Base-by-base conservation (phyloP, 108 stramenopile genomes). In the Skeletonema grethae region DNA sequence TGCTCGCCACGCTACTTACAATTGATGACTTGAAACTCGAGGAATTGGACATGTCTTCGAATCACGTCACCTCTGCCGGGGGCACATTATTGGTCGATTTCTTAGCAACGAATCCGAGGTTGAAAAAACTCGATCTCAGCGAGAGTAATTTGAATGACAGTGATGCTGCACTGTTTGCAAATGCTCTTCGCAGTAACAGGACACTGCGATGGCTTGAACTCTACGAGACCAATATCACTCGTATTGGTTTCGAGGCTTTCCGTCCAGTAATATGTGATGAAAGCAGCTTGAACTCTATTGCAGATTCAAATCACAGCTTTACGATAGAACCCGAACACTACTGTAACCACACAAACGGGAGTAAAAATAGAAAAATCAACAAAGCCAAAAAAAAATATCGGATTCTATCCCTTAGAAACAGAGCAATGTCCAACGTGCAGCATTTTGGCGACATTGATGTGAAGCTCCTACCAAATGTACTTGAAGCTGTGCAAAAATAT, bases 371-470 rank as follows among this genome's bases (percentile, higher is more conserved):
- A 28, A 1, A 1, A 28, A 28, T 28, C 25, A 61, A 36, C 31
- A 32, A 32, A 7, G 35, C 10, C 6, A 25, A 18, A 18, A 61
- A 61, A 35, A 35, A 35, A 8, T 61, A 61, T n/a, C 0, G 9
- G 5, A 5, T 61, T 7, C 35, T 61, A 9, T 35, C n/a, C 0
- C 9, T 7, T 0, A 61, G 32, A 10, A 61, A 61, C 60, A 35
- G 7, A 20, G 12, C 38, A 2, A 36, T 35, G 60, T 32, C 60
- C 16, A 61, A 61, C 13, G 32, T 35, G 0, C 60, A 36, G 35
- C 30, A 36, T 24, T 61, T 61, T 53, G 22, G n/a, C 7, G 50
- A 53, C 50, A 53, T 53, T 53, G 50, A 53, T 53, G 50, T 53
- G 9, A 53, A 53, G 22, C 18, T 53, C 20, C 9, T 53, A 7